Percentiles rank a stretch among this genome's conserved stretches.
Conservation (phyloP, 1,284 basidiomycete species). For the Trametes pubescens region DNA sequence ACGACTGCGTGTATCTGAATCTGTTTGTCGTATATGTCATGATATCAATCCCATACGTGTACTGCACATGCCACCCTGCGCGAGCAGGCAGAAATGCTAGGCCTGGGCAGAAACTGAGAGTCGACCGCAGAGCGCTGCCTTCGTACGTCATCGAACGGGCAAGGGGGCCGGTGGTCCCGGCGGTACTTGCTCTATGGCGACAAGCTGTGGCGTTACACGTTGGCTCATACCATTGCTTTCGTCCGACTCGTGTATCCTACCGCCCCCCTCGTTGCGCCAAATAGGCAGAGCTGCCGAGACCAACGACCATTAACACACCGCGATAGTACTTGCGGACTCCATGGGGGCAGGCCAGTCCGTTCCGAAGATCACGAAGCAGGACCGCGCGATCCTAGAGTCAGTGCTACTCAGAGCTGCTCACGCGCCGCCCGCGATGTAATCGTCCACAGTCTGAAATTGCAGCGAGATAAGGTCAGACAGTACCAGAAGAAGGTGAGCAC, state of each 20-base stretch:
- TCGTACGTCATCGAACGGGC: too few relatives aligned
- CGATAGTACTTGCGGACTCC: background rate
- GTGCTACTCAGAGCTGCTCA: slow-evolving; percentile 29
- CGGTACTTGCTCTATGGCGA: too few relatives aligned
- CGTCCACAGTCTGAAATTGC: slow-evolving; percentile 82
- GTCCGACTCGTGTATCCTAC: too few relatives aligned
- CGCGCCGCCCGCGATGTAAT: slow-evolving; percentile 27
- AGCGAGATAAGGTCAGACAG: slow-evolving; percentile 94
- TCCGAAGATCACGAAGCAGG: slow-evolving; percentile 92
- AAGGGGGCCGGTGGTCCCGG: too few relatives aligned
- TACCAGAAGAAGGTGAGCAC: slow-evolving; percentile 89
- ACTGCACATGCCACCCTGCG: too few relatives aligned
- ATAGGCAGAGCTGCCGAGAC: too few relatives aligned
- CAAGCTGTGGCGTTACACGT: too few relatives aligned
- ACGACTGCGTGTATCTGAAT: background rate
- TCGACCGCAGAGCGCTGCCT: background rate
- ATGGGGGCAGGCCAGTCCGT: slow-evolving; percentile 83
- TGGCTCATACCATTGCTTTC: too few relatives aligned
- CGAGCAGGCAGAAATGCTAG: background rate
- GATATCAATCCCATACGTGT: too few relatives aligned
- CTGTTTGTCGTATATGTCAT: background rate
- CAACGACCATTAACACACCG: too few relatives aligned
- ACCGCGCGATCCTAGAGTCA: slow-evolving; percentile 93
- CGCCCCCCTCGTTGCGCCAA: too few relatives aligned
- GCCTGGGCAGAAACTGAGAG: too few relatives aligned